Evolutionary conservation across 208 protist genomes (phyloP), one percentile per base, ranked within the genome.

Genomic region (Crithidia bombi): DNA sequence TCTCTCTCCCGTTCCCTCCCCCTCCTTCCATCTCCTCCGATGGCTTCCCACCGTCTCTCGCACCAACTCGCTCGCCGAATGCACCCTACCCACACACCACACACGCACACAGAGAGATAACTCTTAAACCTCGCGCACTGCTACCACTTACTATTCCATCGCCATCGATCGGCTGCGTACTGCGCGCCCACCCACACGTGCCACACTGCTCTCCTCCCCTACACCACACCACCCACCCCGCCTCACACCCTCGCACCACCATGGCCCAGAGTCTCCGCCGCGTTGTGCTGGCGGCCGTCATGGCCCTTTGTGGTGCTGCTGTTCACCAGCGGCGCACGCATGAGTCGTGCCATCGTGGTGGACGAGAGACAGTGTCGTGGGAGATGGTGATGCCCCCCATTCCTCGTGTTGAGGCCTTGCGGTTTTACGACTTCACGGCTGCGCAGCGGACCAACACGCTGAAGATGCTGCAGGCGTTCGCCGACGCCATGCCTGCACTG

Each of bases 401-500:
- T 7, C 47, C 23, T 9, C 47, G 23, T 19, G 47, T 52, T 5
- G 32, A 25, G 6, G 10, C 23, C 47, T 25, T 5, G 47, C 47
- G 47, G 17, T 25, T n/a, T 25, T 52, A 25, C 47, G 6, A 5
- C 25, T 38, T 57, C 51, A 57, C 51, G 30, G 11, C 9, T 3
- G 30, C 30, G 30, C 30, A 57, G 51, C 12, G n/a, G 30, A 38
- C 25, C 30, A 65, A 65, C 59, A 64, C 57, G 39, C 57, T 64
- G 35, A 46, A 38, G 30, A 39, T 57, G 25, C 43, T 65, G 41
- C 59, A 41, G 43, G 41, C 59, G 21, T 65, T 65, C n/a, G 59
- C 44, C 1, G 44, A 21, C n/a, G 44, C 47, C 33, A 38, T 67
- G 61, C 33, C 47, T 6, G 33, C n/a, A 11, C 19, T 50, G 35